phyloP scores from a whole-genome alignment of 169 alveolate species.

The Plasmodium blacklocki region DNA sequence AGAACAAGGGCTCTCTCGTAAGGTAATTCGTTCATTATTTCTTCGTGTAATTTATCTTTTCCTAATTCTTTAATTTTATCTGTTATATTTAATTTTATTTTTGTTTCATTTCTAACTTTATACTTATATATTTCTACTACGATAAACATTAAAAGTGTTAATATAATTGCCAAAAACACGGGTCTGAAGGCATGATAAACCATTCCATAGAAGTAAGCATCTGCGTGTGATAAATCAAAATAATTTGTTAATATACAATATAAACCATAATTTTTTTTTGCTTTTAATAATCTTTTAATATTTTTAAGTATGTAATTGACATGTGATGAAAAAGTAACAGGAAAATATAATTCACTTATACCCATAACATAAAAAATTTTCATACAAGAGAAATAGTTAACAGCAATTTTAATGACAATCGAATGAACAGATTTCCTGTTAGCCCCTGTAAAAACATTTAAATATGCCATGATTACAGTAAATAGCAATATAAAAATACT shows the following conservation, averaged over 20 bases:
- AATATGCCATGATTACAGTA: constrained; percentile 82
- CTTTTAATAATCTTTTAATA: constrained; percentile 37
- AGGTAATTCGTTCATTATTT: constrained; percentile 80
- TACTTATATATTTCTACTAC: constrained; percentile 57
- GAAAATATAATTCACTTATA: constrained; percentile 68
- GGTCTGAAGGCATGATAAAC: constrained; percentile 84
- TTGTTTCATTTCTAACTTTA: constrained; percentile 74
- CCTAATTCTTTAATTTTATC: constrained; percentile 79
- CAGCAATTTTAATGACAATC: constrained; percentile 80
- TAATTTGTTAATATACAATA: constrained; percentile 84
- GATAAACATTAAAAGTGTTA: constrained; percentile 83
- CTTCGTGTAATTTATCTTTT: constrained; percentile 61
- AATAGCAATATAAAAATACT: constrained; percentile 67
- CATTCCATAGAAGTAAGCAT: constrained; percentile 87
- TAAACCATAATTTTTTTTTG: constrained; percentile 56
- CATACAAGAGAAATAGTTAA: constrained; percentile 80
- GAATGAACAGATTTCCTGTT: constrained; percentile 83
- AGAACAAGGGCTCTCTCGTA: constrained; percentile 86
- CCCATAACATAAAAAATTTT: constrained; percentile 78
- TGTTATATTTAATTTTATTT: constrained; percentile 74
- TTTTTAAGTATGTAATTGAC: constrained; percentile 25
- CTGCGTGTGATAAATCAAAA: constrained; percentile 81
- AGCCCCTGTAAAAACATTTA: constrained; percentile 83
- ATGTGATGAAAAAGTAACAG: constrained; percentile 75
- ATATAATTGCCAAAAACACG: constrained; percentile 79